phyloP scores from a whole-genome alignment of 2,329 filamentous ascomycete genomes.

The Akanthomyces lecanii region DNA sequence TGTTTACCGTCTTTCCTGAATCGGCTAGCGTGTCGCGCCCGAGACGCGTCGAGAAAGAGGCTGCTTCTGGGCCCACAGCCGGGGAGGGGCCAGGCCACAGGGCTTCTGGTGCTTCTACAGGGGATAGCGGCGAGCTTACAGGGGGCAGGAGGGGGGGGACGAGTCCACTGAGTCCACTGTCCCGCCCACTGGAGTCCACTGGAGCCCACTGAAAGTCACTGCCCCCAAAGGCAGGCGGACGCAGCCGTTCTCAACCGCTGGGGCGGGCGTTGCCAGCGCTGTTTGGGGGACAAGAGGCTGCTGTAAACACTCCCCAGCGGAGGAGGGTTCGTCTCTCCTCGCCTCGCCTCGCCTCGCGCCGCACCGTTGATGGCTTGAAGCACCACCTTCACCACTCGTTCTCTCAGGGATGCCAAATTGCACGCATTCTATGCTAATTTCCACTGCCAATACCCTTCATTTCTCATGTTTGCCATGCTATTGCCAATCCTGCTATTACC shows the following conservation, averaged over 20 bases:
- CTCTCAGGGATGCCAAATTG: conserved; percentile 12
- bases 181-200: background rate
- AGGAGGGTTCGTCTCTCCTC: background rate
- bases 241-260: background rate
- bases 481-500: background rate
- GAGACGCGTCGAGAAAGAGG: conserved; percentile 28
- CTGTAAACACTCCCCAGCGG: background rate
- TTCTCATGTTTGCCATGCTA: conserved; percentile 2
- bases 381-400: conserved; percentile 4
- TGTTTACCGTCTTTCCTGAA: conserved; percentile 34
- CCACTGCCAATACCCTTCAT: conserved; percentile 14
- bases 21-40: conserved; percentile 29
- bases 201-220: background rate
- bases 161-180: conserved; percentile 1
- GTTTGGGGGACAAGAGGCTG: background rate
- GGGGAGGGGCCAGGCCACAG: background rate
- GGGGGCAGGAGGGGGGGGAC: background rate
- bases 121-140: background rate
- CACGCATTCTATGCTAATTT: conserved; percentile 9
- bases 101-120: background rate
- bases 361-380: background rate
- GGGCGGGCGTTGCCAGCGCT: too few species aligned
- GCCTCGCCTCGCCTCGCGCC: background rate
- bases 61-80: conserved; percentile 17
- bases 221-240: too few species aligned